Conservation (phyloP, 306 rosid species). For the Styphnolobium japonicum region DNA sequence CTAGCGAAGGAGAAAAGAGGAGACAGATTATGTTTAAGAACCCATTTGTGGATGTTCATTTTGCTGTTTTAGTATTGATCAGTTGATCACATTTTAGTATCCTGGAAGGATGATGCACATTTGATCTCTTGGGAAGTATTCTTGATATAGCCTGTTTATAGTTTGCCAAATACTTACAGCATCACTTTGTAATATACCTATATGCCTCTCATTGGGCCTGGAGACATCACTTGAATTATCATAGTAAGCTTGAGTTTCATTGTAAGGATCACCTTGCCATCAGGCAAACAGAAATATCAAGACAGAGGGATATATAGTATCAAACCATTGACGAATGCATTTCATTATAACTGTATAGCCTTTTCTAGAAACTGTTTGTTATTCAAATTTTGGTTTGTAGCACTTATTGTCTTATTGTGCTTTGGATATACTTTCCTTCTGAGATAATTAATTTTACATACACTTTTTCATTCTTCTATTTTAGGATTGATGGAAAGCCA, state of each 20-base stretch:
- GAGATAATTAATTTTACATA: constrained; percentile 6
- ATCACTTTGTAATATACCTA: background rate
- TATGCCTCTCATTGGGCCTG: background rate
- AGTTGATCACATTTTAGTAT: background rate
- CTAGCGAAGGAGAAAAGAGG: background rate
- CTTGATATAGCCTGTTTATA: background rate
- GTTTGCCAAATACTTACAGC: background rate
- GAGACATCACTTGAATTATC: constrained; percentile 9
- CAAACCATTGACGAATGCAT: background rate
- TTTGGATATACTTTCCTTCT: background rate
- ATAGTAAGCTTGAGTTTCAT: background rate
- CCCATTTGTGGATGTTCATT: background rate
- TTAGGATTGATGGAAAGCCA: constrained; percentile 89
- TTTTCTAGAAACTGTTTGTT: background rate
- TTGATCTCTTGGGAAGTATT: background rate
- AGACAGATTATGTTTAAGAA: background rate
- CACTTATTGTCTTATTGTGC: background rate
- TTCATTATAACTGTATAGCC: background rate
- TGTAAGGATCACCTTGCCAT: background rate
- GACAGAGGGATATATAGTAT: background rate
- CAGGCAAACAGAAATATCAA: background rate
- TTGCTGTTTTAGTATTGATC: background rate
- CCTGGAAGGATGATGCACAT: background rate
- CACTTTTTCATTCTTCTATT: constrained; percentile 13
- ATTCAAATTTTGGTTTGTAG: background rate